These are phyloP conservation scores for Candida coquimbonensis DNA, from an alignment of 805 yeast species.

Conservation along the genomic window DNA sequence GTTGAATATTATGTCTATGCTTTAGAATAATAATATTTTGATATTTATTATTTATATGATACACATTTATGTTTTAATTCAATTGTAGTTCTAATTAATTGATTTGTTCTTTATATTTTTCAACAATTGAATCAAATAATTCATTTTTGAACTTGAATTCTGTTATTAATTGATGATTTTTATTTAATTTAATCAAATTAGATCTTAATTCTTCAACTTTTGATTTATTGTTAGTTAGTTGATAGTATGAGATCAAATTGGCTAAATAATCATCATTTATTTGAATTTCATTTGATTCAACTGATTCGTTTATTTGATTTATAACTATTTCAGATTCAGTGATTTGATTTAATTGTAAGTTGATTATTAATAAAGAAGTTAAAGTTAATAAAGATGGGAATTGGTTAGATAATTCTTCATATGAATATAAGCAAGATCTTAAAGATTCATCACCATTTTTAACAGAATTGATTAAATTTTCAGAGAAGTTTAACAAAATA, in stretches of 20 bases:
- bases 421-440: slow-evolving; percentile 51
- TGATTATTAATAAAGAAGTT: slow-evolving; percentile 62
- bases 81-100: background rate
- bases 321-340: slow-evolving; percentile 77
- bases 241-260: slow-evolving; percentile 56
- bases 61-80: no score
- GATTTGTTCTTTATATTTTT: slow-evolving; percentile 38
- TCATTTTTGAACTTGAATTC: slow-evolving; percentile 57
- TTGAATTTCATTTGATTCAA: slow-evolving; percentile 27
- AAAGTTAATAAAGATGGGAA: slow-evolving; percentile 42
- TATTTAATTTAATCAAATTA: slow-evolving; percentile 39
- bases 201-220: slow-evolving; percentile 33
- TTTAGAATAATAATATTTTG: slow-evolving; percentile 8
- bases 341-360: slow-evolving; percentile 68
- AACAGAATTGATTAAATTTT: slow-evolving; percentile 56
- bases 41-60: background rate
- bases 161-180: slow-evolving; percentile 48
- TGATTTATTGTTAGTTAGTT: slow-evolving; percentile 40
- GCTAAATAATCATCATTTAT: slow-evolving; percentile 46
- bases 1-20: slow-evolving; percentile 48
- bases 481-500: slow-evolving; percentile 69
- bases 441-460: slow-evolving; percentile 33
- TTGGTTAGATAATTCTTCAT: slow-evolving; percentile 73
- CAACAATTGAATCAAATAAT: slow-evolving; percentile 63
- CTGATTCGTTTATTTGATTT: slow-evolving; percentile 37